Conservation (phyloP, 306 rosid genomes). For the Comarum palustre region DNA sequence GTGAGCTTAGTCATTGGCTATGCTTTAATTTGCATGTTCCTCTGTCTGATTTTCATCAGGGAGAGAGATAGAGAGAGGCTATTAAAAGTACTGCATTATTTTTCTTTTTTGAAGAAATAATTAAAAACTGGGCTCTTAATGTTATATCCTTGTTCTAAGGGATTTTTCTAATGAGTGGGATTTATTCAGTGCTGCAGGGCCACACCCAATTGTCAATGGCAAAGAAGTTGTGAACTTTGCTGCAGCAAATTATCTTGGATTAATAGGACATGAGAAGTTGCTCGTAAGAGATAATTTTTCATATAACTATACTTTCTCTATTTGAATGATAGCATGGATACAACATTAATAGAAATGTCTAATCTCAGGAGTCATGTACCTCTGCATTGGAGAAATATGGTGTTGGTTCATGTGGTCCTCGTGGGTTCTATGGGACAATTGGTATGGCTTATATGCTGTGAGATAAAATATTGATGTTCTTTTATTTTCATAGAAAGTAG, state of each 20-base stretch:
- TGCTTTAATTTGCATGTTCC: neutral
- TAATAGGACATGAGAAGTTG: conserved; percentile 77
- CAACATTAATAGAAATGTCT: conserved; percentile 29
- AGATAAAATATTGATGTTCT: conserved; percentile 9
- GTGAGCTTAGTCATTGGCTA: conserved; percentile 34
- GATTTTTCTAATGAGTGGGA: conserved; percentile 24
- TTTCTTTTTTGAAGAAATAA: neutral
- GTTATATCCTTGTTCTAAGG: conserved; percentile 5
- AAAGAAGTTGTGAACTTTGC: conserved; percentile 94
- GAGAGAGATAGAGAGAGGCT: neutral
- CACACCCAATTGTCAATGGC: conserved; percentile 68
- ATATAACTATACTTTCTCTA: conserved; percentile 3
- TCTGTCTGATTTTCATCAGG: neutral
- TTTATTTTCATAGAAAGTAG: neutral
- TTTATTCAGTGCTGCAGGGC: conserved; percentile 91
- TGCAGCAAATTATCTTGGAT: conserved; percentile 94
- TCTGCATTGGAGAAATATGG: conserved; percentile 95
- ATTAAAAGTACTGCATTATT: neutral
- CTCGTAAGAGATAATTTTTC: conserved; percentile 57
- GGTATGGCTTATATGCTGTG: conserved; percentile 45
- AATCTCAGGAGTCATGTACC: conserved; percentile 76
- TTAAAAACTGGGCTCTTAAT: neutral
- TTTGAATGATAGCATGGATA: conserved; percentile 5
- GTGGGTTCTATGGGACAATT: conserved; percentile 94
- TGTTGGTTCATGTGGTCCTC: conserved; percentile 99